Evolutionary conservation across 345 rosid species (phyloP), one percentile per base, ranked within the genome.

Genomic region (Citrus sp.): DNA sequence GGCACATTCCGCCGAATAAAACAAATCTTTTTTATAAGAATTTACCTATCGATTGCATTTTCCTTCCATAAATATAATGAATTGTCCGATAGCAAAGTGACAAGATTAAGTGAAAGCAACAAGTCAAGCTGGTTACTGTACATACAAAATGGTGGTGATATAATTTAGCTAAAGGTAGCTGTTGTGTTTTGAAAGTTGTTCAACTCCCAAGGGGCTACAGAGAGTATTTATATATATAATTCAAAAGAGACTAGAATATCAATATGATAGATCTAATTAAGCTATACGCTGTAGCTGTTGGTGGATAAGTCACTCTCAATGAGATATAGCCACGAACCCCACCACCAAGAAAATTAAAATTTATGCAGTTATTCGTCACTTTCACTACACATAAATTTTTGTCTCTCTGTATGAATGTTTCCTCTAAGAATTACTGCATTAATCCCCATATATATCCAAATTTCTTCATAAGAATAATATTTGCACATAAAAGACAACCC

Each of bases 261-360:
- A 19, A 21, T 8, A 21, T 12, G 65, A 55, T 27, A 25, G 34
- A 25, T 49, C 7, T 9, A 4, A 32, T 2, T 54, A 22, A 3
- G 30, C 46, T 38, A 3, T 3, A 25, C 4, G 70, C 16, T 66
- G 1, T 25, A 4, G 58, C 22, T 49, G 70, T 82, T 73, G 77
- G 64, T 8, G 38, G 85, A 72, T 3, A 66, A 34, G 86, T 82
- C 85, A 49, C 63, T 63, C 66, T 85, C 80, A 58, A 67, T 9
- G 56, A 60, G 82, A 82, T 62, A 80, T 27, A 10, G 30, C 68
- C 9, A 34, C 10, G 22, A 21, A n/a, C 24, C 59, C 42, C 30
- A 58, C 34, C 72, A 78, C 42, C 34, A 40, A 7, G 4, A 34
- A 65, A 34, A 32, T 19, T 16, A 54, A 54, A 54, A 5, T 34